Conservation (phyloP, 129 eudicot species). For the carrot (Daucus carota) region DNA sequence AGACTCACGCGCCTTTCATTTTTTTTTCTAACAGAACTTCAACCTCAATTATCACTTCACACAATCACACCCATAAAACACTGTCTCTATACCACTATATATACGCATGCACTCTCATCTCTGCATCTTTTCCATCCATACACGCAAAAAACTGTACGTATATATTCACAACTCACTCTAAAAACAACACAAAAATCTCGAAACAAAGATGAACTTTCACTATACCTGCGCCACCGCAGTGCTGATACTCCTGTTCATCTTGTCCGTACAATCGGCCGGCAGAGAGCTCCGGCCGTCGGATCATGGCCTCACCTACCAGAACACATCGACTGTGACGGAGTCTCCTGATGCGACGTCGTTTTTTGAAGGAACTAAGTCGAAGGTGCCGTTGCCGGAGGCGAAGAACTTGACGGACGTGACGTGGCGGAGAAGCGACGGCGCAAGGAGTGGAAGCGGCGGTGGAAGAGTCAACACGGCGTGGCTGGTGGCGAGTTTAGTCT, state of each 20-base stretch:
- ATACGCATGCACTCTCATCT: not conserved
- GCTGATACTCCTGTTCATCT: slow-evolving; percentile 19
- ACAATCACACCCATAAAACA: not conserved
- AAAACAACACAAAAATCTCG: not conserved
- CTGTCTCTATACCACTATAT: not conserved
- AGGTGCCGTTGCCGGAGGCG: slow-evolving; percentile 49
- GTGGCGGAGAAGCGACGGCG: slow-evolving; percentile 24
- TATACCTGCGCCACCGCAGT: slow-evolving; percentile 8
- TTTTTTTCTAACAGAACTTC: not conserved
- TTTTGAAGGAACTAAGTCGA: slow-evolving; percentile 34
- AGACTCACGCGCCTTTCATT: slow-evolving; percentile 19
- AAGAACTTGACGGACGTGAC: slow-evolving; percentile 38
- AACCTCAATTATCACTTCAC: not conserved
- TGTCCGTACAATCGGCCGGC: slow-evolving; percentile 11
- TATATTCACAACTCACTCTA: too few species aligned
- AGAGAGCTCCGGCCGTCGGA: slow-evolving; percentile 81
- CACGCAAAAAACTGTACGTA: not conserved
- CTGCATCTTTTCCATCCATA: not conserved
- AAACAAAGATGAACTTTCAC: slow-evolving; percentile 2
- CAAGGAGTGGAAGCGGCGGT: slow-evolving; percentile 12
- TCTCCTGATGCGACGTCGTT: slow-evolving; percentile 48
- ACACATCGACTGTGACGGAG: slow-evolving; percentile 20
- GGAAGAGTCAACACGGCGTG: slow-evolving; percentile 29
- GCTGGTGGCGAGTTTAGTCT: slow-evolving; percentile 54
- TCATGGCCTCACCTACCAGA: slow-evolving; percentile 51